Evolutionary conservation across 2,329 filamentous ascomycete genomes (phyloP).

Genomic region (Chaetomium globosum): DNA sequence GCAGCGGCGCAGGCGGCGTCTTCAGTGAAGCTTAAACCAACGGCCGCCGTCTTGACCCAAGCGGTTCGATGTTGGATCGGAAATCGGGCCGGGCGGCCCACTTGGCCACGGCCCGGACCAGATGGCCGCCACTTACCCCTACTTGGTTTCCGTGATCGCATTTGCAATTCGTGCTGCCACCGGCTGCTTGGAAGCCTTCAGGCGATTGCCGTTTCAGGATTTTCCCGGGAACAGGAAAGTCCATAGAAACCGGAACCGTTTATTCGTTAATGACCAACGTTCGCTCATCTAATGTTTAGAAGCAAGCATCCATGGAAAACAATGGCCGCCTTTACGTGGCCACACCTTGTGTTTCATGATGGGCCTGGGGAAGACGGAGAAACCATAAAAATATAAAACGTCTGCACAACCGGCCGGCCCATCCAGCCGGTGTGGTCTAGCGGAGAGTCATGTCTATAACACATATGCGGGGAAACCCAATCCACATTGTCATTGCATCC

Average conservation of each 20-base stretch:
- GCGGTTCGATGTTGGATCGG: neutral
- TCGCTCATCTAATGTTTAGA: neutral
- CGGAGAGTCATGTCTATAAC: neutral
- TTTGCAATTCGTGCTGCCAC: neutral
- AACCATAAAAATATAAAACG: neutral
- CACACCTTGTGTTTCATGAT: neutral
- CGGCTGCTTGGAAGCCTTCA: neutral
- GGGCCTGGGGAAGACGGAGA: neutral
- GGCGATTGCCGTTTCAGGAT: neutral
- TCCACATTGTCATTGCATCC: neutral
- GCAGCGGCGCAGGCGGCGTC: neutral
- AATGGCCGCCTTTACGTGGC: neutral
- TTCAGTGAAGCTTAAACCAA: neutral
- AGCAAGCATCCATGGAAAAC: neutral
- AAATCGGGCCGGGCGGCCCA: neutral
- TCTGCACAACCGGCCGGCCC: conserved; percentile 1
- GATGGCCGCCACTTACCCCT: neutral
- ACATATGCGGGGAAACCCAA: neutral
- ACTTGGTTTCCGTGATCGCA: neutral
- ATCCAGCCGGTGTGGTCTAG: neutral
- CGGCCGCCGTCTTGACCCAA: neutral
- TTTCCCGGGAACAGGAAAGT: neutral
- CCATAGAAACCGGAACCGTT: neutral
- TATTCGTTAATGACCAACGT: no score
- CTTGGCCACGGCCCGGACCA: neutral